Percentiles rank a stretch among this genome's conserved stretches.
phyloP scores from a whole-genome alignment of 2,329 filamentous ascomycete genomes.

The Westerdykella ornata region DNA sequence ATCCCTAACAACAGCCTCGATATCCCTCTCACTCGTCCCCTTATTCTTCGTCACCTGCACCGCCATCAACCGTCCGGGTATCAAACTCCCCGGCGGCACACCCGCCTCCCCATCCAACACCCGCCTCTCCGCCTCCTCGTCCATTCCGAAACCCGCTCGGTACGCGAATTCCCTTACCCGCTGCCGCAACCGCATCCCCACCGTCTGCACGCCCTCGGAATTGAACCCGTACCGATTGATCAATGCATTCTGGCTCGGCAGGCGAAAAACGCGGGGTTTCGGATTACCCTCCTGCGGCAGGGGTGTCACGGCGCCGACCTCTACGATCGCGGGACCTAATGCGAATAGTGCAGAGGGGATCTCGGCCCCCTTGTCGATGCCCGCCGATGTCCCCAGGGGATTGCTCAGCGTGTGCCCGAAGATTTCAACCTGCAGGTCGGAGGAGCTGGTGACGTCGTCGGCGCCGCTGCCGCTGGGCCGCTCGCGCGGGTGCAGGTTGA shows the following conservation, averaged over 20 bases:
- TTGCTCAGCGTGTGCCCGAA: conserved; percentile 75
- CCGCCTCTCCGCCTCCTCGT: conserved; percentile 57
- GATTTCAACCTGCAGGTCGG: conserved; percentile 54
- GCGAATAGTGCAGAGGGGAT: conserved; percentile 79
- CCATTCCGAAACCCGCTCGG: conserved; percentile 57
- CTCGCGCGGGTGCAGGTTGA: conserved; percentile 76
- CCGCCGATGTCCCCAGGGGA: conserved; percentile 90
- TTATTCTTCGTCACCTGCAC: conserved; percentile 99
- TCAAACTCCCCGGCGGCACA: conserved; percentile 77
- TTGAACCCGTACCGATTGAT: conserved; percentile 97
- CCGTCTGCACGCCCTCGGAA: conserved; percentile 78
- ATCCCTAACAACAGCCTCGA: conserved; percentile 68
- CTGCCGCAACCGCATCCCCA: conserved; percentile 71
- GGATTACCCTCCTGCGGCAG: conserved; percentile 83
- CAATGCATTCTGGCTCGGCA: conserved; percentile 75
- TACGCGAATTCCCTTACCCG: conserved; percentile 73
- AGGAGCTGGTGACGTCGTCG: conserved; percentile 21
- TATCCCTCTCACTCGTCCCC: conserved; percentile 74
- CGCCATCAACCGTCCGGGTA: conserved; percentile 67
- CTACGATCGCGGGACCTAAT: conserved; percentile 77
- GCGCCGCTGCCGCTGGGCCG: conserved; percentile 55
- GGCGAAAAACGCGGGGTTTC: conserved; percentile 77
- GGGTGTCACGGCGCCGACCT: conserved; percentile 86
- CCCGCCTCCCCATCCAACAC: conserved; percentile 70
- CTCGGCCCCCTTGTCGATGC: conserved; percentile 89